Evolutionary conservation across 768 basidiomycete genomes (phyloP), one percentile per base, ranked within the genome.

Genomic region (Postia placenta): DNA sequence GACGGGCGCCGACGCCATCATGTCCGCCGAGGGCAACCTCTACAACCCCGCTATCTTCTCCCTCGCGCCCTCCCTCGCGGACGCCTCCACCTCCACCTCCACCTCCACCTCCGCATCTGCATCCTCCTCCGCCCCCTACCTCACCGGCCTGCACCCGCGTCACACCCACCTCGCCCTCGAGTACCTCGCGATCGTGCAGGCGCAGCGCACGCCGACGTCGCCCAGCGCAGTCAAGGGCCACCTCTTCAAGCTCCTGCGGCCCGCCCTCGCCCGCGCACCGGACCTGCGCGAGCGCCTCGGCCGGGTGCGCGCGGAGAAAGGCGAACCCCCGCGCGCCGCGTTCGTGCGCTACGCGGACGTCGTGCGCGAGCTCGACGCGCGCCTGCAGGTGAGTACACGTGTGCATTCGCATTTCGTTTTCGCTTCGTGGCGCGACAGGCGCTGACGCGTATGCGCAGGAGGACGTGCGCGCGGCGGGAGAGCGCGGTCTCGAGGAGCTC

Each of bases 21-120:
- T 97, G 93, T 85, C 82, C 37, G 96, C 94, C 1, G 96, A 96
- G 69, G 94, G 91, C 0, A 85, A 94, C 54, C 72, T 99, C 0
- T 96, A 96, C 64, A 97, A 99, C 60, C 86, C 90, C 0, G 83
- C 92, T 0, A 62, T 97, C 11, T 97, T 90, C 57, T 66, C 67
- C n/a, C 49, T 57, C 17, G 51, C 60, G 5, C 50, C 52, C 1
- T 39, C 51, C 1, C 46, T 47, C 15, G 24, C 47, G 22, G n/a
- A 36, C 22, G 30, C 51, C 17, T n/a, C 48, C 2, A 30, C 39
- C 20, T 37, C 50, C 25, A 27, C 54, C 14, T 36, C 41, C 5
- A 12, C 47, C 33, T n/a, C 17, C 40, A 12, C 27, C n/a, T 43
- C 56, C n/a, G 28, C 28, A 14, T 42, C 45, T 37, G 22, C 48